phyloP scores from a whole-genome alignment of 2,329 filamentous ascomycete species.

The Hirsutella rhossiliensis region DNA sequence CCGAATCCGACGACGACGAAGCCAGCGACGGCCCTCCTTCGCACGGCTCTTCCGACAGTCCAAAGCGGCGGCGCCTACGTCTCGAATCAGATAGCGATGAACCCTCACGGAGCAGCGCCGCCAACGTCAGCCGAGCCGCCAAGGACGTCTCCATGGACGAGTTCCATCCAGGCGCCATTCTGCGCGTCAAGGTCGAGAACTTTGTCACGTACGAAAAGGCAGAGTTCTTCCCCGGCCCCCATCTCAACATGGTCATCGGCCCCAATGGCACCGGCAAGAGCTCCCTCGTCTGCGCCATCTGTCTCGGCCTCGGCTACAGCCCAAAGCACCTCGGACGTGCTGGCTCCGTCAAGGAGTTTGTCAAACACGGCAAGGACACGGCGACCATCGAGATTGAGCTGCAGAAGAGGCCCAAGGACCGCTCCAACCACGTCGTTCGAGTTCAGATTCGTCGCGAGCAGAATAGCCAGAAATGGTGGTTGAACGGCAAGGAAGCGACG shows the following conservation, averaged over 20 bases:
- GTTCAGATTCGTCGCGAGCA: constrained; percentile 72
- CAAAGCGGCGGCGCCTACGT: constrained; percentile 24
- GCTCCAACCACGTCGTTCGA: constrained; percentile 59
- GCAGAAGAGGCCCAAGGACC: constrained; percentile 46
- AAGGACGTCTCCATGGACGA: constrained; percentile 13
- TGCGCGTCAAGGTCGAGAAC: constrained; percentile 73
- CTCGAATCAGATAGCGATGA: constrained; percentile 9
- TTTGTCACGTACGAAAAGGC: constrained; percentile 93
- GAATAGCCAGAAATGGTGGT: constrained; percentile 66
- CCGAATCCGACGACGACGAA: constrained; percentile 27
- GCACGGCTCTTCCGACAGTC: constrained; percentile 14
- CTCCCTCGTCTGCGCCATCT: constrained; percentile 93
- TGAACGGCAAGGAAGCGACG: constrained; percentile 54
- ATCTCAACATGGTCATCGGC: constrained; percentile 95
- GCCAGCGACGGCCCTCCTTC: constrained; percentile 17
- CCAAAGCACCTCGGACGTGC: constrained; percentile 76
- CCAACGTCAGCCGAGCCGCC: constrained; percentile 2
- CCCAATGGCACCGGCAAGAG: constrained; percentile 99
- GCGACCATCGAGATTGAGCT: constrained; percentile 88
- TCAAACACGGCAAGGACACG: constrained; percentile 73
- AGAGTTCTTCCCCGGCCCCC: constrained; percentile 83
- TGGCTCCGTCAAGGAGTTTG: constrained; percentile 75
- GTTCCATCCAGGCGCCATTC: constrained; percentile 70
- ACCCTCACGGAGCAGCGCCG: constrained; percentile 5
- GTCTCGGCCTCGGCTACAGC: constrained; percentile 76